These are phyloP conservation scores for Davidsoniella australis DNA, from an alignment of 2,329 filamentous ascomycete genomes.

Conservation along the genomic window DNA sequence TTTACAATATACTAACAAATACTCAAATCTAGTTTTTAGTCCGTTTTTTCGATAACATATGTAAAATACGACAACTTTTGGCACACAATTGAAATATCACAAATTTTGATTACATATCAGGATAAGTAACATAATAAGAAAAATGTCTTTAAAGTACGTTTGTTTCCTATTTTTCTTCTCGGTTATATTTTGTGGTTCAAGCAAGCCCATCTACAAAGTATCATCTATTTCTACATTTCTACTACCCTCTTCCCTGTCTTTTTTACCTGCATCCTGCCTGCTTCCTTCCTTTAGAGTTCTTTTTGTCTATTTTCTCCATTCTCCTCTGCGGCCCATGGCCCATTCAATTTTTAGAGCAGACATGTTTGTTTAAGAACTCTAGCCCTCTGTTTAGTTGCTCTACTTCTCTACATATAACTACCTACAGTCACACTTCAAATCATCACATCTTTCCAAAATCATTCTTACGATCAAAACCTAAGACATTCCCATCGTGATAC, in stretches of 20 bases:
- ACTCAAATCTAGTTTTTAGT: too few relatives aligned
- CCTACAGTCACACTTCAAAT: too few relatives aligned
- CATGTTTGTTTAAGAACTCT: too few relatives aligned
- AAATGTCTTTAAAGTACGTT: constrained; percentile 40
- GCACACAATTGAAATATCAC: neutral
- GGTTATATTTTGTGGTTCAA: too few relatives aligned
- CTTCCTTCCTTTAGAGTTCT: neutral
- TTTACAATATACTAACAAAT: too few relatives aligned
- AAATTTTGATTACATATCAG: neutral
- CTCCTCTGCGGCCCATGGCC: neutral
- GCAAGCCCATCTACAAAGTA: too few relatives aligned
- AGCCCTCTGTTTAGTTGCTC: neutral
- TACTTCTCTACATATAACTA: neutral
- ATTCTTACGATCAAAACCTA: too few relatives aligned
- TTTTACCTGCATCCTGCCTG: constrained; percentile 2
- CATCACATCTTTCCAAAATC: too few relatives aligned
- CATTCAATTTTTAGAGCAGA: too few relatives aligned
- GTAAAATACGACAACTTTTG: too few relatives aligned
- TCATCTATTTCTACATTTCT: constrained; percentile 2
- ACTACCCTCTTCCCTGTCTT: constrained; percentile 7
- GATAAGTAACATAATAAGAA: constrained; percentile 3
- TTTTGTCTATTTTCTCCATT: neutral
- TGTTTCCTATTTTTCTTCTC: constrained; percentile 2
- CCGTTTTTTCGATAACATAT: too few relatives aligned
- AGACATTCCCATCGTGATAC: too few relatives aligned